phyloP scores from a whole-genome alignment of 179 eudicot species.

The Silene noctiflora region DNA sequence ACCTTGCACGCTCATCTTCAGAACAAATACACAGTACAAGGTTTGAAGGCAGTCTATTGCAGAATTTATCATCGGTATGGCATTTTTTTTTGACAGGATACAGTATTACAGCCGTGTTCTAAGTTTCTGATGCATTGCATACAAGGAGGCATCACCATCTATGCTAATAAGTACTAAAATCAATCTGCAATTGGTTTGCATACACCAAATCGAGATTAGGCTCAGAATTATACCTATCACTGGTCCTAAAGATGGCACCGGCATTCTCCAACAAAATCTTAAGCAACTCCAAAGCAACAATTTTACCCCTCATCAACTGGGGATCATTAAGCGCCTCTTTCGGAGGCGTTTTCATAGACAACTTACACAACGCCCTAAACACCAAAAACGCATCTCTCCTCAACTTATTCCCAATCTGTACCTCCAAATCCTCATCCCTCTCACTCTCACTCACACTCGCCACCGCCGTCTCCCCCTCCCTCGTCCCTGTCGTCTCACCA shows the following conservation, averaged over 20 bases:
- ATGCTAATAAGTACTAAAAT: background rate
- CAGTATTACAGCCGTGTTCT: background rate
- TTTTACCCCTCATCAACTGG: slow-evolving; percentile 85
- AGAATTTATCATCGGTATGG: background rate
- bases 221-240: slow-evolving; percentile 66
- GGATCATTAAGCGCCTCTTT: slow-evolving; percentile 90
- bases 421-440: slow-evolving; percentile 91
- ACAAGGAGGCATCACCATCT: background rate
- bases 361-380: slow-evolving; percentile 87
- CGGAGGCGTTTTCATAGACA: slow-evolving; percentile 96
- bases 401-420: slow-evolving; percentile 94
- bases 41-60: background rate
- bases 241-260: slow-evolving; percentile 87
- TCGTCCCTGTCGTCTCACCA: slow-evolving; percentile 37
- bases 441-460: slow-evolving; percentile 29
- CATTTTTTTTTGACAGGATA: background rate
- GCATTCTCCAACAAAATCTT: slow-evolving; percentile 99
- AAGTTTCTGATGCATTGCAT: background rate
- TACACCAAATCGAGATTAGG: background rate
- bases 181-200: background rate
- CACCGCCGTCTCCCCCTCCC: slow-evolving; percentile 14
- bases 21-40: background rate
- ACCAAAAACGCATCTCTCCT: slow-evolving; percentile 94
- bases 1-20: background rate
- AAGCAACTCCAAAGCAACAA: slow-evolving; percentile 92